These are phyloP conservation scores for Coriaria nepalensis DNA, from an alignment of 306 rosid species.

Conservation along the genomic window DNA sequence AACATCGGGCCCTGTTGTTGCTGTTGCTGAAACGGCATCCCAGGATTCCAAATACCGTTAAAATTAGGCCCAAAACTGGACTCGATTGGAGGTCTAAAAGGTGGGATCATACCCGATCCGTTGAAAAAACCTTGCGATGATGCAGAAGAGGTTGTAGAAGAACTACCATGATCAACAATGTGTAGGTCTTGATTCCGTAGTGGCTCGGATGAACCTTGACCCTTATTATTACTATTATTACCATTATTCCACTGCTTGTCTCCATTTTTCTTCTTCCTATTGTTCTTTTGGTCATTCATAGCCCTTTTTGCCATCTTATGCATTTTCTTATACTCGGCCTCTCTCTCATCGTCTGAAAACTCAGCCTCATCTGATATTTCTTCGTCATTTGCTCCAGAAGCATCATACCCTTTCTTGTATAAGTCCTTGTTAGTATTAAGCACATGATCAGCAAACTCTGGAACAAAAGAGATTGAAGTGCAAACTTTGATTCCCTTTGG, in stretches of 20 bases:
- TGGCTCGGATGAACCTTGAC: conserved; percentile 11
- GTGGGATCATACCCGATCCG: conserved; percentile 23
- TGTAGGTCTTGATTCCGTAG: conserved; percentile 4
- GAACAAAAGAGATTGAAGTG: conserved; percentile 52
- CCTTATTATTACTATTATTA: conserved; percentile 15
- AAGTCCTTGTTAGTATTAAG: conserved; percentile 50
- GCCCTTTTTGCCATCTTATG: conserved; percentile 48
- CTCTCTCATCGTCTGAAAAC: conserved; percentile 95
- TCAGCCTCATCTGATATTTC: conserved; percentile 56
- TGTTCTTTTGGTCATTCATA: conserved; percentile 28
- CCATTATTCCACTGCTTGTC: conserved; percentile 34
- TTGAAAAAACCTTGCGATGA: conserved; percentile 24
- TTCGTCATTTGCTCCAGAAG: conserved; percentile 80
- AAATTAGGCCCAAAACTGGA: conserved; percentile 18
- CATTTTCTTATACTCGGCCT: conserved; percentile 60
- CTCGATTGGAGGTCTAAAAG: conserved; percentile 24
- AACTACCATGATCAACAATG: conserved; percentile 9
- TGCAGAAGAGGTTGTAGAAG: conserved; percentile 21
- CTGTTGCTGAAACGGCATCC: conserved; percentile 35
- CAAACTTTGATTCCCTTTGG: conserved; percentile 46
- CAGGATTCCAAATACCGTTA: conserved; percentile 45
- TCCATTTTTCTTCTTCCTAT: conserved; percentile 26
- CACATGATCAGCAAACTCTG: conserved; percentile 63
- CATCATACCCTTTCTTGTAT: conserved; percentile 84
- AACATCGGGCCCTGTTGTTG: conserved; percentile 28